phyloP scores from a whole-genome alignment of 768 basidiomycete genomes.

The Termitomyces sp. region DNA sequence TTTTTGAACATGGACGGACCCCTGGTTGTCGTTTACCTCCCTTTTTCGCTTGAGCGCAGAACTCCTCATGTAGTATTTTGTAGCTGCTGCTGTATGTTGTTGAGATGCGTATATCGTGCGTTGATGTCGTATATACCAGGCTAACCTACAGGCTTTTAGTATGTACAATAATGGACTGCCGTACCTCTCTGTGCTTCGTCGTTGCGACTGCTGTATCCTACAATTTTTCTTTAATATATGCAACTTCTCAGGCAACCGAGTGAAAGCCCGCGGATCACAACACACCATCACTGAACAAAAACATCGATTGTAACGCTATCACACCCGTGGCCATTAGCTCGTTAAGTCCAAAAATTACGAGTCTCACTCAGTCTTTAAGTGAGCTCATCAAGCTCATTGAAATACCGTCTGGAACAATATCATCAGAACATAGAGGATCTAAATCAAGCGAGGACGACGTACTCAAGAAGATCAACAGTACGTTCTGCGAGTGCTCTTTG shows the following conservation, averaged over 20 bases:
- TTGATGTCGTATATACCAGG: background rate
- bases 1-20: background rate
- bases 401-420: background rate
- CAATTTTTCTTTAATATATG: background rate
- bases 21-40: background rate
- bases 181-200: background rate
- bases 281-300: background rate
- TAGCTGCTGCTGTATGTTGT: background rate
- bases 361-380: background rate
- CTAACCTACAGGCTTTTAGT: constrained; percentile 1
- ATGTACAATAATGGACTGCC: background rate
- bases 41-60: background rate
- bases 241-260: background rate
- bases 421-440: background rate
- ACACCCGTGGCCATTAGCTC: background rate
- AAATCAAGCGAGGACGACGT: background rate
- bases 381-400: background rate
- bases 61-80: background rate
- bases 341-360: background rate
- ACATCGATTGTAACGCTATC: background rate
- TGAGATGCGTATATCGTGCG: background rate
- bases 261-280: background rate
- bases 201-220: background rate
- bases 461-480: background rate
- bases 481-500: background rate